Evolutionary conservation across 371 early-diverging fungal genomes (phyloP), one percentile per base, ranked within the genome.

Genomic region (Gilbertella persicaria): DNA sequence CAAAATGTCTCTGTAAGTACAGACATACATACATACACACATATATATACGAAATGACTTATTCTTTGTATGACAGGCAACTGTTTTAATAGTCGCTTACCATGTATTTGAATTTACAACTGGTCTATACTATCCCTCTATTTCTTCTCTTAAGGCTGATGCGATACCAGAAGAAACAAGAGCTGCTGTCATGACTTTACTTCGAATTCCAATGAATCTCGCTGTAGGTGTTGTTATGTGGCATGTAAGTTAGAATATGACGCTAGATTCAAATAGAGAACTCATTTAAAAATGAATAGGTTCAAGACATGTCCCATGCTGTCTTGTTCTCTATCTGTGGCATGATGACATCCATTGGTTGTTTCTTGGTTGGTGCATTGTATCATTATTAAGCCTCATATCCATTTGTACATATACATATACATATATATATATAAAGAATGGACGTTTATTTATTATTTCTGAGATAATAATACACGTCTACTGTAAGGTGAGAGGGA

Each of bases 171-270:
- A 90, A 68, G 85, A 82, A 38, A 82, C 83, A 46, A 68, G 91
- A 30, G 80, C 90, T 9, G 86, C 87, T 16, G 77, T 92, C 26
- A 89, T 89, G 87, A 86, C 88, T 23, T 61, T 90, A 42, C 71
- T 92, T 51, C 73, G 92, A 41, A 78, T 90, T 17, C 91, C 91
- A 25, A 80, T 90, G 80, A 92, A 92, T 66, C 58, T 89, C 17
- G 84, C 79, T 17, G 90, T 92, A n/a, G 86, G 84, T 30, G 54
- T 77, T 14, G 73, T 86, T 42, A 67, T 92, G 64, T 71, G 82
- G 68, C 75, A 80, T 48, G 84, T 87, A 47, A 67, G 69, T 5
- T 64, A n/a, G 17, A n/a, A 17, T 29, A 19, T 16, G 26, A n/a
- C 30, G 9, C n/a, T 46, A 37, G 25, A 17, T 8, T n/a, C 6